Conservation (phyloP, 257 asterid species). For the Plantago elongata region DNA sequence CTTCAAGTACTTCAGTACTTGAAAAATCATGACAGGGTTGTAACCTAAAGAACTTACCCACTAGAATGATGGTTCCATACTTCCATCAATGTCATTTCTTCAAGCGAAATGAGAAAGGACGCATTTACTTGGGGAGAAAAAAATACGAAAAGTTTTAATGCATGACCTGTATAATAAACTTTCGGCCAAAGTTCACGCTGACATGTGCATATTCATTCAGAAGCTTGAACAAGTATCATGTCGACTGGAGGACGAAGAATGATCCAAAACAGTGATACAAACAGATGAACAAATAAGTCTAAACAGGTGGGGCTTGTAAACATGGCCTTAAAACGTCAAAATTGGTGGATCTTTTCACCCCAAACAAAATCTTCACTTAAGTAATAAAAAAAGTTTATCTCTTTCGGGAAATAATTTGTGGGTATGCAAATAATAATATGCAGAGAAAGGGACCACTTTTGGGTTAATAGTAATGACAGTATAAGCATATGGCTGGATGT, state of each 20-base stretch:
- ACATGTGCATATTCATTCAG: not conserved
- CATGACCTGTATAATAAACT: not conserved
- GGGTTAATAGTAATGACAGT: conserved; percentile 43
- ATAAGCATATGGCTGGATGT: conserved; percentile 33
- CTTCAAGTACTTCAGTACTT: too few relatives aligned
- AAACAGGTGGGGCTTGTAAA: conserved; percentile 14
- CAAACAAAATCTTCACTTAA: not conserved
- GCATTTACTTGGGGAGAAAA: too few relatives aligned
- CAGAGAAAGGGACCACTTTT: conserved; percentile 54
- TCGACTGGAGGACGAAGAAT: not conserved
- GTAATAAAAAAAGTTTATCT: conserved; percentile 17
- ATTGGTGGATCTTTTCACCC: conserved; percentile 10
- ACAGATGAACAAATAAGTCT: conserved; percentile 1
- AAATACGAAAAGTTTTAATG: not conserved
- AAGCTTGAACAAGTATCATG: conserved; percentile 8
- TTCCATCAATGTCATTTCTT: too few relatives aligned
- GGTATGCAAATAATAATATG: not conserved
- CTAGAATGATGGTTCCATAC: too few relatives aligned
- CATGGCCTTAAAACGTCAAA: conserved; percentile 6
- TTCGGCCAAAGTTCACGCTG: not conserved
- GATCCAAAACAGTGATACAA: not conserved
- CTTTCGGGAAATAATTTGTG: not conserved
- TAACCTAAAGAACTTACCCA: too few relatives aligned
- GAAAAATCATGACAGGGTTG: too few relatives aligned
- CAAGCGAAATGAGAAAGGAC: too few relatives aligned